Percentiles rank a stretch among this genome's conserved stretches.
These are phyloP conservation scores for Lotus japonicus DNA, from an alignment of 306 rosid species.

Conservation along the genomic window DNA sequence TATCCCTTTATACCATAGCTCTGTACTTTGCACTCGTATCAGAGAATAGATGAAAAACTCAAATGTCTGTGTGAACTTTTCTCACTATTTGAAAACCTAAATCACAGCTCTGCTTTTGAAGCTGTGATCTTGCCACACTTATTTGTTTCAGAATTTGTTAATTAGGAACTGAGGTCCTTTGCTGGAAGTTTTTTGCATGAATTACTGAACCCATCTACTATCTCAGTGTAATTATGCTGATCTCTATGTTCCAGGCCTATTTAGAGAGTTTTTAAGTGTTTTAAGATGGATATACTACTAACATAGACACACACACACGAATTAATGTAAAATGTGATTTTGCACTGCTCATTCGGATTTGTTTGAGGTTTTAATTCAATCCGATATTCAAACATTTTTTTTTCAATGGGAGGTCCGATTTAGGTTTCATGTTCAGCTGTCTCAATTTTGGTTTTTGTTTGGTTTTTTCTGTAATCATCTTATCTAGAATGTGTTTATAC, in stretches of 20 bases:
- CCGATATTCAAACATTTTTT: not conserved
- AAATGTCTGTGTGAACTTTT: not conserved
- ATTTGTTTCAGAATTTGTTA: slow-evolving; percentile 6
- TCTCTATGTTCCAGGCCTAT: not conserved
- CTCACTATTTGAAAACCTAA: not conserved
- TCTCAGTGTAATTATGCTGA: not conserved
- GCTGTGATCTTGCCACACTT: not conserved
- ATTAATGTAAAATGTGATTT: not conserved
- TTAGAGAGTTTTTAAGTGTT: not conserved
- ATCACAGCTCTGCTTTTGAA: not conserved
- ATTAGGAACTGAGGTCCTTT: not conserved
- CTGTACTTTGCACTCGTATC: not conserved
- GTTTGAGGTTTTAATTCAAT: not conserved
- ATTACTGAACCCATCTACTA: not conserved
- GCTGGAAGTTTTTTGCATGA: not conserved
- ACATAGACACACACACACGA: not conserved
- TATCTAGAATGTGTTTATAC: not conserved
- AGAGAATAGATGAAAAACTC: not conserved
- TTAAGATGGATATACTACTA: not conserved
- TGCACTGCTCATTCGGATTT: not conserved
- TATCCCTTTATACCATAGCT: not conserved
- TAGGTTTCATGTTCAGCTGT: not conserved
- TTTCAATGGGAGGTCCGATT: not conserved
- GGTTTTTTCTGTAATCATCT: not conserved
- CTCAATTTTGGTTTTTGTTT: not conserved